phyloP scores from a whole-genome alignment of 805 yeast genomes.

The Nakazawaea pomicola region DNA sequence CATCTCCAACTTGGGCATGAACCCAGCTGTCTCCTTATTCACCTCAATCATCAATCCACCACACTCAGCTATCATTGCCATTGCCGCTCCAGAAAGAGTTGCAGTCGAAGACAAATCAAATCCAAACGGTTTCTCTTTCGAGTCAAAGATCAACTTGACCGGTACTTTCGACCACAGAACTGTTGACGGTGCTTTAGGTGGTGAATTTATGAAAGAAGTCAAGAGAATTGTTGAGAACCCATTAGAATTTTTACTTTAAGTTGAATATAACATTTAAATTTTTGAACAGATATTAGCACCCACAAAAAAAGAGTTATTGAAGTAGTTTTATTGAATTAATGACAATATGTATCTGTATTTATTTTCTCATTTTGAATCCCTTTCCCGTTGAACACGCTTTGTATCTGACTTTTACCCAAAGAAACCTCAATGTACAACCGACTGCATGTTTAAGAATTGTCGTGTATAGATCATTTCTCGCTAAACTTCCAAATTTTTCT shows the following conservation, averaged over 20 bases:
- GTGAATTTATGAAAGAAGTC: conserved; percentile 91
- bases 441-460: too few species aligned
- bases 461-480: too few species aligned
- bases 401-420: too few species aligned
- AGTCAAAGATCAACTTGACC: conserved; percentile 84
- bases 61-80: conserved; percentile 88
- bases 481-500: too few species aligned
- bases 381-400: too few species aligned
- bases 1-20: conserved; percentile 98
- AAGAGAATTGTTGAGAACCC: conserved; percentile 94
- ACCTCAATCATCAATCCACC: conserved; percentile 99
- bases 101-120: conserved; percentile 90
- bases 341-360: too few species aligned
- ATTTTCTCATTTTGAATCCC: too few species aligned
- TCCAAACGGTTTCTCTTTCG: conserved; percentile 89
- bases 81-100: conserved; percentile 87
- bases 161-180: conserved; percentile 97
- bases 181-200: conserved; percentile 97
- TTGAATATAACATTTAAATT: not conserved
- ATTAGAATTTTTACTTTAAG: conserved; percentile 77
- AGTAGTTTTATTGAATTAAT: too few species aligned
- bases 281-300: too few species aligned
- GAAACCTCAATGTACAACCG: too few species aligned
- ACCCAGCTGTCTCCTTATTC: conserved; percentile 85
- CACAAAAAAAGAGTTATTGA: too few species aligned